Evolutionary conservation across 805 yeast species (phyloP).

Genomic region (Clavispora asparagi): DNA sequence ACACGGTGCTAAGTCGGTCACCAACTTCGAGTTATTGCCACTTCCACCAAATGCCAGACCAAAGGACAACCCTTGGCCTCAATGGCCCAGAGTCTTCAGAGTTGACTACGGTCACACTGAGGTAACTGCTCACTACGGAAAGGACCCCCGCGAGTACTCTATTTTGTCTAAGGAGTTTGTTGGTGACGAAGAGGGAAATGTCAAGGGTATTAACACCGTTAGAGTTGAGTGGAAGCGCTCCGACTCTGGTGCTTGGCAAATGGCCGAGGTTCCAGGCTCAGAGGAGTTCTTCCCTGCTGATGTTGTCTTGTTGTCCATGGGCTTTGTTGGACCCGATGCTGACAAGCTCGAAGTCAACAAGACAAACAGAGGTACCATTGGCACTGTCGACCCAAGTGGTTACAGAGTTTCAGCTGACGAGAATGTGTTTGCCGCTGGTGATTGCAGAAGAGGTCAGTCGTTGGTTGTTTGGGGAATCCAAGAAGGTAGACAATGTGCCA

Average conservation of each 20-base stretch:
- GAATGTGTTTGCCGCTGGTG: constrained; percentile 93
- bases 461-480: constrained; percentile 99
- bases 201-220: constrained; percentile 90
- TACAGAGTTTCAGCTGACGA: constrained; percentile 61
- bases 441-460: constrained; percentile 98
- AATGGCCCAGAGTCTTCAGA: constrained; percentile 97
- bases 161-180: constrained; percentile 93
- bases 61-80: constrained; percentile 99
- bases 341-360: constrained; percentile 63
- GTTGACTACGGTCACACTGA: constrained; percentile 98
- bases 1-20: constrained; percentile 93
- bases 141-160: constrained; percentile 96
- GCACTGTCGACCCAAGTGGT: constrained; percentile 52
- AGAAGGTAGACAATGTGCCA: constrained; percentile 98
- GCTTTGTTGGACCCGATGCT: constrained; percentile 94
- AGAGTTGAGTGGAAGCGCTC: constrained; percentile 98
- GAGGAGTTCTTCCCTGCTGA: constrained; percentile 96
- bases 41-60: constrained; percentile 83
- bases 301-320: constrained; percentile 91
- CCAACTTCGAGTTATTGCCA: constrained; percentile 91
- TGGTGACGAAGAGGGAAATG: constrained; percentile 92
- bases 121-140: constrained; percentile 90
- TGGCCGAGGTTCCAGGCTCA: constrained; percentile 94
- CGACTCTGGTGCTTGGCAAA: constrained; percentile 96
- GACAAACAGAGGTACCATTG: constrained; percentile 81